Conservation (phyloP, 2,329 filamentous ascomycete genomes). For the Penicillium sp. region DNA sequence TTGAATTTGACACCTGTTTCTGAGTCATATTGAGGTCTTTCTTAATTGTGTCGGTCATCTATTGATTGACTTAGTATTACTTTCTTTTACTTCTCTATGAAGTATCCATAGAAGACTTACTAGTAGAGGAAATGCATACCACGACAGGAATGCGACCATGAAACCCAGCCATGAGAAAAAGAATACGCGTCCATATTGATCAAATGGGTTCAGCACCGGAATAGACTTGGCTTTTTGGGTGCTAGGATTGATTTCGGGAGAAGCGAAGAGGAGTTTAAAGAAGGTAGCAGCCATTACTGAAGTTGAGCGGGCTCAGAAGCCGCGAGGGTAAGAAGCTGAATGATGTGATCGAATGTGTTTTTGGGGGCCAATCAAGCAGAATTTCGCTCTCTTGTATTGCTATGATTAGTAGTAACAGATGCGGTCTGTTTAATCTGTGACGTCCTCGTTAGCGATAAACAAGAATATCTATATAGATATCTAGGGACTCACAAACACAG, state of each 20-base stretch:
- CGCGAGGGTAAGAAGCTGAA: not conserved
- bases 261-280: constrained; percentile 33
- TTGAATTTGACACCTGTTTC: constrained; percentile 78
- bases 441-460: not conserved
- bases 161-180: constrained; percentile 88
- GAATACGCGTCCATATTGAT: constrained; percentile 82
- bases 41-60: constrained; percentile 74
- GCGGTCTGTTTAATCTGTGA: too few species aligned
- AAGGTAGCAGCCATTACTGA: constrained; percentile 22
- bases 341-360: not conserved
- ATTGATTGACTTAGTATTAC: constrained; percentile 10
- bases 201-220: constrained; percentile 72
- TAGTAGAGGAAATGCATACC: constrained; percentile 85
- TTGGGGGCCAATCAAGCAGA: not conserved
- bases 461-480: not conserved
- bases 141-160: constrained; percentile 85
- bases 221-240: constrained; percentile 80
- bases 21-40: constrained; percentile 71
- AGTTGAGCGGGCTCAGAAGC: not conserved
- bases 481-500: not conserved
- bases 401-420: too few species aligned
- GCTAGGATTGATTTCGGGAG: constrained; percentile 77
- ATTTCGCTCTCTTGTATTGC: not conserved
- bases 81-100: not conserved
- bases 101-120: constrained; percentile 47